Evolutionary conservation across 768 basidiomycete genomes (phyloP), one percentile per base, ranked within the genome.

Genomic region (Tephrocybe sp.): DNA sequence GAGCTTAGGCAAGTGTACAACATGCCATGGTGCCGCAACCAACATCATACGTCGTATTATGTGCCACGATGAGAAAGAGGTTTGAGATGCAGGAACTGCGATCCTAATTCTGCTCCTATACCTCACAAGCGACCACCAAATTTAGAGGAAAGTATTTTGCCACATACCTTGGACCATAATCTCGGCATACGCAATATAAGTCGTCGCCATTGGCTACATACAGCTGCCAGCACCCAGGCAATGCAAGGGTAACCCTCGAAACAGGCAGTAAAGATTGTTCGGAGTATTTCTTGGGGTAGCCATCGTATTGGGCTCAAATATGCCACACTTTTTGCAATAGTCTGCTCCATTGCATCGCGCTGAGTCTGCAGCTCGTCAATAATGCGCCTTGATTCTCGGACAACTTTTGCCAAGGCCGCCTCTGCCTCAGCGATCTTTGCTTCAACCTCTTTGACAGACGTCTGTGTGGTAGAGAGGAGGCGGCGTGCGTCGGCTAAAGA

Each of bases 101-200:
- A 26, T n/a, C n/a, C n/a, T n/a, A n/a, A n/a, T n/a, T n/a, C n/a
- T n/a, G n/a, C n/a, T n/a, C n/a, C n/a, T n/a, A n/a, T n/a, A n/a
- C n/a, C n/a, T n/a, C 26, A 26, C 26, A 3, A 26, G 26, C 26
- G 26, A 26, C 26, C 26, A 26, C 26, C 20, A 22, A 43, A 43
- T 10, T 13, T 23, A 36, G 35, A 35, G n/a, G 9, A 13, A 49
- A 59, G 49, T 33, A 50, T 45, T 45, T 19, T 22, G 16, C 53
- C 17, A 72, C 76, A 68, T 60, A 88, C 87, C 76, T 86, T 89
- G 42, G 87, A 86, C 89, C 89, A 91, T 38, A 91, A 65, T 36
- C 60, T 74, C 4, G 88, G 89, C 66, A 87, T 87, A 17, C 75
- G 71, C 26, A 90, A 68, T 3, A 79, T 79, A 36, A 87, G 71